Conservation (phyloP, 805 yeast genomes). For the Barnettozyma pratensis region DNA sequence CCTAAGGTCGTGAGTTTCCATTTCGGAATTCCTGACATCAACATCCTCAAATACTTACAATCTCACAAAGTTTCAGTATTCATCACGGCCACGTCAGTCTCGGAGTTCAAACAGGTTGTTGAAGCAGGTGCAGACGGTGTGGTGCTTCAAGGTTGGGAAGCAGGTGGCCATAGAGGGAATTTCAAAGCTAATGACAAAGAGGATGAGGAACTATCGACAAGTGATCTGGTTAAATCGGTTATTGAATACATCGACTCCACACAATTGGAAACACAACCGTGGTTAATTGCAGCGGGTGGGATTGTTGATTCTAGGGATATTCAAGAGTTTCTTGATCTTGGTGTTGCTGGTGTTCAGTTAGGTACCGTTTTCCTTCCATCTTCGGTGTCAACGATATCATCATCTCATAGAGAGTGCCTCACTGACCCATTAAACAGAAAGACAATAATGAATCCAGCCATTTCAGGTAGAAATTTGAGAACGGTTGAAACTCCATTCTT, state of each 20-base stretch:
- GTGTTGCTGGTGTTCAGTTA: slow-evolving; percentile 50
- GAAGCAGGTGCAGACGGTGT: slow-evolving; percentile 41
- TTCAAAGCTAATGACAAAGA: slow-evolving; percentile 30
- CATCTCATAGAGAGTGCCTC: slow-evolving; percentile 10
- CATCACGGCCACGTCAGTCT: slow-evolving; percentile 41
- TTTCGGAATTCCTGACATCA: slow-evolving; percentile 40
- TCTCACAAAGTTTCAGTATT: slow-evolving; percentile 35
- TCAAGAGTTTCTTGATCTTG: slow-evolving; percentile 29
- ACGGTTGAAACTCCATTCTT: slow-evolving; percentile 23
- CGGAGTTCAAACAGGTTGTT: slow-evolving; percentile 34
- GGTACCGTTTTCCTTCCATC: slow-evolving; percentile 45
- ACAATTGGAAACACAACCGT: slow-evolving; percentile 12
- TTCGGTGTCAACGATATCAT: slow-evolving; percentile 14
- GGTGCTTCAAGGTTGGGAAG: slow-evolving; percentile 54
- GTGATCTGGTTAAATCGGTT: slow-evolving; percentile 20
- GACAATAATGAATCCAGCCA: slow-evolving; percentile 24
- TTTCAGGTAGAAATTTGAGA: slow-evolving; percentile 24
- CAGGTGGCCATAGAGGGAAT: slow-evolving; percentile 62
- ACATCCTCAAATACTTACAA: slow-evolving; percentile 31
- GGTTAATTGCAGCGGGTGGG: slow-evolving; percentile 51
- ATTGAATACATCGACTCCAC: slow-evolving; percentile 16
- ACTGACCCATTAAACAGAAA: slow-evolving; percentile 17
- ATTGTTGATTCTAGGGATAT: slow-evolving; percentile 32
- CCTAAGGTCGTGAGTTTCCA: slow-evolving; percentile 50
- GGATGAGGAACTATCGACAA: slow-evolving; percentile 32